Conservation (phyloP, 805 yeast species). For the Sugiyamaella marilandica region DNA sequence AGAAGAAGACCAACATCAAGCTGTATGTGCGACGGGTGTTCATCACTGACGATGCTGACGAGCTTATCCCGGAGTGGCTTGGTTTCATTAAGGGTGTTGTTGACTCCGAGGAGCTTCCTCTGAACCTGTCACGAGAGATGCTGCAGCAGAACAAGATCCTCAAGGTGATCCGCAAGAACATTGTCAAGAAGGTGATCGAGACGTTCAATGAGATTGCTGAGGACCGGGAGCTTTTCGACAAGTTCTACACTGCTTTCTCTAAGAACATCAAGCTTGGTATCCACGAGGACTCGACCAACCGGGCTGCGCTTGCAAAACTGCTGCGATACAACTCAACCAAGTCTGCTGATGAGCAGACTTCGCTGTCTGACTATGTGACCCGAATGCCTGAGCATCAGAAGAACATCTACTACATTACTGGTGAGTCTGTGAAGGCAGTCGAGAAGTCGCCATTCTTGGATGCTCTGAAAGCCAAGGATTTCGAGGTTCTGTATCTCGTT, state of each 20-base stretch:
- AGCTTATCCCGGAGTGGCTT: slow-evolving; percentile 98
- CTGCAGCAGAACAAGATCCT: slow-evolving; percentile 99
- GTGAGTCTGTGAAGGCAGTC: slow-evolving; percentile 96
- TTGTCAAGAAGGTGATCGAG: slow-evolving; percentile 96
- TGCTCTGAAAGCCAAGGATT: slow-evolving; percentile 96
- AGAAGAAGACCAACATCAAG: slow-evolving; percentile 99
- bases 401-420: slow-evolving; percentile 98
- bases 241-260: slow-evolving; percentile 95
- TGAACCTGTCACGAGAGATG: slow-evolving; percentile 99
- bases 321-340: slow-evolving; percentile 97
- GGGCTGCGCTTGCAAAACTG: slow-evolving; percentile 90
- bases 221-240: slow-evolving; percentile 97
- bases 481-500: slow-evolving; percentile 94
- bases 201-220: slow-evolving; percentile 99
- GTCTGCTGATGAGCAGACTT: slow-evolving; percentile 89
- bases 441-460: slow-evolving; percentile 99
- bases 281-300: slow-evolving; percentile 98
- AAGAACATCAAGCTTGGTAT: slow-evolving; percentile 98
- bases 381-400: slow-evolving; percentile 99
- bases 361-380: slow-evolving; percentile 94
- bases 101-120: slow-evolving; percentile 98
- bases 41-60: slow-evolving; percentile 99
- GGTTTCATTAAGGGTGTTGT: slow-evolving; percentile 98
- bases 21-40: slow-evolving; percentile 98
- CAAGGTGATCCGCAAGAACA: slow-evolving; percentile 98